Evolutionary conservation across 805 yeast species (phyloP), one percentile per base, ranked within the genome.

Genomic region (Suhomyces sp.): DNA sequence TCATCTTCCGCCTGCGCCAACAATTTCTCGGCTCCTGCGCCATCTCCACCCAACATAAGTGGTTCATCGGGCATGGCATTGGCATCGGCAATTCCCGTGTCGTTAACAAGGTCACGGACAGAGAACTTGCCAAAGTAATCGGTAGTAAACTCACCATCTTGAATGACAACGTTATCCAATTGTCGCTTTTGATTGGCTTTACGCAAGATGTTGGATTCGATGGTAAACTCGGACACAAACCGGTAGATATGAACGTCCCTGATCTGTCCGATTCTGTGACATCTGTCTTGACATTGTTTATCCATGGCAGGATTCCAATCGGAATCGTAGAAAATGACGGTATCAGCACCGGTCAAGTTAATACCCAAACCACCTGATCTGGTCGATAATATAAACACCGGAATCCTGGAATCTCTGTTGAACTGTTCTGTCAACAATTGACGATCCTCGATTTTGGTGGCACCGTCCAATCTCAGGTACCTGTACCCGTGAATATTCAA

Each of bases 231-330:
- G 24, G 96, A 88, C 22, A 94, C 98, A 69, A 94, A 87, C 55
- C 99, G 77, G 73, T 96, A 94, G 52, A 94, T 94, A 68, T 94
- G 99, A 33, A 94, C 99, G 66, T 94, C 99, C 63, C 99, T 80
- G 15, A 96, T 90, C 68, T 94, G 99, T 6, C 99, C 99, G 67
- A 94, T 94, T 76, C 99, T 86, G 68, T 94, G 99, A 72, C 98
- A 94, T 68, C 99, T 85, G 71, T 94, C 99, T 70, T 94, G 99
- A 72, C 99, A 94, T 71, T 94, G 99, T 65, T 91, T 90, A 68
- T 94, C 99, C 97, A 94, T 94, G 1, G 98, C 96, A 2, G 99
- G 99, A 65, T 94, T 94, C 99, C 99, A 93, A 70, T 93, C 99
- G 2, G 97, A 90, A 69, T 94, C 99, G 67, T 96, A 94, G 71